Evolutionary conservation across 2,329 filamentous ascomycete species (phyloP).

Genomic region (Beauveria brongniartii): DNA sequence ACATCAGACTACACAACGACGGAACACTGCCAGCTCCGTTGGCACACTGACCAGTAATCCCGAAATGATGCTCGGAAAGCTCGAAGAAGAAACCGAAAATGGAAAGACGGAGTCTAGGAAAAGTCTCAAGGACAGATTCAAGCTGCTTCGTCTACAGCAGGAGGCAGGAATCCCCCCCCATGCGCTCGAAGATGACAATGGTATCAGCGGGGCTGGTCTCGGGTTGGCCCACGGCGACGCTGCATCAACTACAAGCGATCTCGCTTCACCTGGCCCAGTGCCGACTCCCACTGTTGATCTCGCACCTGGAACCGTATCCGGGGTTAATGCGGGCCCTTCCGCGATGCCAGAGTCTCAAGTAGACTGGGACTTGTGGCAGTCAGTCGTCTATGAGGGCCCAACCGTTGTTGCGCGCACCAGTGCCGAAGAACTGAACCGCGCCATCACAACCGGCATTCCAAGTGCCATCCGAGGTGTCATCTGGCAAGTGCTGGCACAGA

Average conservation of each 20-base stretch:
- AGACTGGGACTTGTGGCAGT: slow-evolving; percentile 99
- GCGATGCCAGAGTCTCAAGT: slow-evolving; percentile 65
- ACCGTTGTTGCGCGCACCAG: slow-evolving; percentile 81
- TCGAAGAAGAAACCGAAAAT: slow-evolving; percentile 60
- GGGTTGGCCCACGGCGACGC: slow-evolving; percentile 18
- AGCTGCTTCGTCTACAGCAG: slow-evolving; percentile 65
- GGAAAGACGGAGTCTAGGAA: slow-evolving; percentile 44
- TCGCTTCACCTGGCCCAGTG: slow-evolving; percentile 31
- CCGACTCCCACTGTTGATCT: slow-evolving; percentile 62
- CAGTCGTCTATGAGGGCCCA: slow-evolving; percentile 89
- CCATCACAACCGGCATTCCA: slow-evolving; percentile 89
- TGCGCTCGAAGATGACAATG: slow-evolving; percentile 46
- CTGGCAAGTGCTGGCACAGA: slow-evolving; percentile 95
- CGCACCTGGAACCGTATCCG: slow-evolving; percentile 78
- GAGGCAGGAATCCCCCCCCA: slow-evolving; percentile 51
- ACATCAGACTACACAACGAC: slow-evolving; percentile 33
- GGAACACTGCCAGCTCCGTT: slow-evolving; percentile 74
- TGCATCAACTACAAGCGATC: slow-evolving; percentile 21
- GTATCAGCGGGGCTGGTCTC: slow-evolving; percentile 15
- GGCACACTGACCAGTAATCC: slow-evolving; percentile 73
- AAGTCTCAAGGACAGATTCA: slow-evolving; percentile 72
- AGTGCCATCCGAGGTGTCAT: slow-evolving; percentile 95
- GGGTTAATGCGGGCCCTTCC: slow-evolving; percentile 68
- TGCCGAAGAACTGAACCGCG: slow-evolving; percentile 78
- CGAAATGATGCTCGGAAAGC: slow-evolving; percentile 66